phyloP scores from a whole-genome alignment of 2,329 filamentous ascomycete genomes.

The Chrysosporium queenslandicum region DNA sequence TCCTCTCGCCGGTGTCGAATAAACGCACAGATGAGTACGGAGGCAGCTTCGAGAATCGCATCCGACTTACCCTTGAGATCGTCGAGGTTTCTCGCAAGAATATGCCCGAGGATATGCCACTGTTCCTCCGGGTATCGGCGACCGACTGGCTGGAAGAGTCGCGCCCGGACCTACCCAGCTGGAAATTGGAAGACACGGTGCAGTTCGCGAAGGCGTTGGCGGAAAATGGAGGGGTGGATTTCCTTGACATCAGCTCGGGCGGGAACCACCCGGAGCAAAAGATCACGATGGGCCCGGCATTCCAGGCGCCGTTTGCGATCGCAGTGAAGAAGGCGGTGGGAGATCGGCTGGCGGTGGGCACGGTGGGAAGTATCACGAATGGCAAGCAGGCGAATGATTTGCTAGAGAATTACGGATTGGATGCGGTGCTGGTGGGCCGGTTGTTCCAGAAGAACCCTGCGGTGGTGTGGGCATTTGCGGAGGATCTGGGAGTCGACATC shows the following conservation, averaged over 20 bases:
- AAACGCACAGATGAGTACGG: slow-evolving; percentile 50
- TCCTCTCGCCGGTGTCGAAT: slow-evolving; percentile 62
- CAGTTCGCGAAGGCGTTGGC: slow-evolving; percentile 58
- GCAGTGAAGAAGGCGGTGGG: slow-evolving; percentile 64
- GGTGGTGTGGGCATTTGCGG: slow-evolving; percentile 62
- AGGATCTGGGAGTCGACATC: slow-evolving; percentile 60
- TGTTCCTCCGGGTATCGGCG: slow-evolving; percentile 63
- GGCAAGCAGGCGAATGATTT: slow-evolving; percentile 58
- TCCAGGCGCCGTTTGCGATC: slow-evolving; percentile 65
- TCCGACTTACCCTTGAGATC: slow-evolving; percentile 57
- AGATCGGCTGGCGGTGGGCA: slow-evolving; percentile 58
- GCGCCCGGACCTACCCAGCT: slow-evolving; percentile 48
- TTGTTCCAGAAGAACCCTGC: slow-evolving; percentile 76
- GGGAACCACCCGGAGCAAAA: slow-evolving; percentile 52
- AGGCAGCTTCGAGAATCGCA: slow-evolving; percentile 52
- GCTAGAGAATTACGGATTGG: slow-evolving; percentile 45
- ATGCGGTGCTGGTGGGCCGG: slow-evolving; percentile 63
- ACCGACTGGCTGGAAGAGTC: slow-evolving; percentile 64
- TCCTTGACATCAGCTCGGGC: slow-evolving; percentile 71
- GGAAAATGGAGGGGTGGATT: slow-evolving; percentile 58
- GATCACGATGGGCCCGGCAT: slow-evolving; percentile 47
- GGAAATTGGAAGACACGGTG: slow-evolving; percentile 56
- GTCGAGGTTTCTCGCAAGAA: slow-evolving; percentile 51
- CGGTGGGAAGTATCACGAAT: slow-evolving; percentile 63
- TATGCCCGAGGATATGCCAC: slow-evolving; percentile 58